A percentile compares a stretch with the other conserved stretches of the same genome.
Conservation (phyloP, 2,329 filamentous ascomycete species). For the Penicillium hesseltinei region DNA sequence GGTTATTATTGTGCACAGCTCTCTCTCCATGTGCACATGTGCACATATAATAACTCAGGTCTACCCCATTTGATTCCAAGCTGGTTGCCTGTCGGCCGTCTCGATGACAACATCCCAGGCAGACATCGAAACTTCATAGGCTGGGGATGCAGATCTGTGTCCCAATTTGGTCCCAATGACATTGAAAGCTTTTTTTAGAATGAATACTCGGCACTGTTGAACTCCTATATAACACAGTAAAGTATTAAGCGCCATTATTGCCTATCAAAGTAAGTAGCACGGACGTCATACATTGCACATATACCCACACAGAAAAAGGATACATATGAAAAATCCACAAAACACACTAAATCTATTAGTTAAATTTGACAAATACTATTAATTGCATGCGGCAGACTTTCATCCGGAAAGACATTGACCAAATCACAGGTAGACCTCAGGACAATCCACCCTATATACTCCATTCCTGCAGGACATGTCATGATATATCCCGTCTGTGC, state of each 20-base stretch:
- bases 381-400: not conserved
- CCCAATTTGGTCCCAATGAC: not conserved
- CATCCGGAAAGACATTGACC: not conserved
- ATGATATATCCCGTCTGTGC: not conserved
- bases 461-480: not conserved
- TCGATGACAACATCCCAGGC: slow-evolving; percentile 1
- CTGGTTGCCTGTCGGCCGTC: not conserved
- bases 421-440: not conserved
- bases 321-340: not conserved
- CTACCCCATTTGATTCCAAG: not conserved
- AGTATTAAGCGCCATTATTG: slow-evolving; percentile 5
- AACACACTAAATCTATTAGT: not conserved
- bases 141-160: slow-evolving; percentile 1
- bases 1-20: not conserved
- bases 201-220: not conserved
- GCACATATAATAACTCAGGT: not conserved
- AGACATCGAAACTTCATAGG: not conserved
- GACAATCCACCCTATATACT: not conserved
- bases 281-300: slow-evolving; percentile 1
- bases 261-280: slow-evolving; percentile 1
- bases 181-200: not conserved
- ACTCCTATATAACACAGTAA: not conserved
- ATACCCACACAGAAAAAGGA: not conserved
- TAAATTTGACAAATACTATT: not conserved
- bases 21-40: not conserved